Evolutionary conservation across 805 yeast species (phyloP), one percentile per base, ranked within the genome.

Genomic region (Ogataea paradorogensis): DNA sequence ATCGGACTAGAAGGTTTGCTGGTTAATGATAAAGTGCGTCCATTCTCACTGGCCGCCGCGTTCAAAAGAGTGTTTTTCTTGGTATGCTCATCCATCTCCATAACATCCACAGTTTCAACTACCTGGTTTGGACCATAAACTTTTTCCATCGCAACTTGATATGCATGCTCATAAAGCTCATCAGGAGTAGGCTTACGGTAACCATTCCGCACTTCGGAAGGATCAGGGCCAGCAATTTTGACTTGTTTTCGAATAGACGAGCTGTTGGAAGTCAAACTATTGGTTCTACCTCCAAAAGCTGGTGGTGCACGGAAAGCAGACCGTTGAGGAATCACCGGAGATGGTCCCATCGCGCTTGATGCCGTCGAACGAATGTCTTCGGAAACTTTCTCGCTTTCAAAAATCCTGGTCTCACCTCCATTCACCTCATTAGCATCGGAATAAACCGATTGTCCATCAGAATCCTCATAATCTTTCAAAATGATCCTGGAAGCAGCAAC

Each of bases 161-260:
- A 64, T 0, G 85, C 85, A 47, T 63, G 63, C 15, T 66, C 67
- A 49, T 79, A 80, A 67, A 78, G 64, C 46, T 78, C 82, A 28
- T 69, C 74, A 16, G 72, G 72, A 20, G 74, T 56, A 29, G 58
- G 48, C 30, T 50, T 44, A 15, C 25, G 33, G 2, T 18, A 33
- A 13, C 40, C 36, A 3, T 33, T 31, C 20, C 35, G 29, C 16
- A 43, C 28, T 14, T 40, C 35, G 7, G 42, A 35, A 2, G 39
- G 35, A 13, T 38, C 47, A 2, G 44, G 33, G 10, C 35, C 44
- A 15, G 20, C 16, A 11, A 57, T 54, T 27, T 52, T 56, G 29
- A 57, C 61, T 23, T 48, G 53, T 27, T 57, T 57, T 23, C 49
- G 45, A 5, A 40, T 14, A 4, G 55, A 46, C 10, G 57, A 48